Evolutionary conservation across 202 grass and related monocot species (phyloP).

Genomic region (Digitaria exilis): DNA sequence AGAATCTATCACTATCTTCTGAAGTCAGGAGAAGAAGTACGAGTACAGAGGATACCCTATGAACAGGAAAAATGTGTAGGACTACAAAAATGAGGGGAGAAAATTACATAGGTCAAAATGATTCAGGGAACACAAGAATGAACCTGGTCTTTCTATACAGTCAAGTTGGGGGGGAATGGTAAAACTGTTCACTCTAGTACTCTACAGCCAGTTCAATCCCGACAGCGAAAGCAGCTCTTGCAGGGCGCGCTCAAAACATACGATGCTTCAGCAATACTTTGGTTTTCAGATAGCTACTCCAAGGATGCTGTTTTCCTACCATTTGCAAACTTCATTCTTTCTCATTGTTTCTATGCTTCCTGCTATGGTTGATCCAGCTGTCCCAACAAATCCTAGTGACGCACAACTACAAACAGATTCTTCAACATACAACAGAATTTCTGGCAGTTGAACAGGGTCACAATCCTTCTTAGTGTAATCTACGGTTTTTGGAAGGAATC

Average conservation of each 20-base stretch:
- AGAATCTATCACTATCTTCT: neutral
- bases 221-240: neutral
- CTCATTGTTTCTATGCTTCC: conserved; percentile 83
- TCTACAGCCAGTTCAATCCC: neutral
- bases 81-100: neutral
- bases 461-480: conserved; percentile 47
- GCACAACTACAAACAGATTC: conserved; percentile 91
- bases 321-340: conserved; percentile 69
- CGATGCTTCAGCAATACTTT: neutral
- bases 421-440: conserved; percentile 83
- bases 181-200: neutral
- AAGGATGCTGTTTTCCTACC: conserved; percentile 40
- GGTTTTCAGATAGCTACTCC: conserved; percentile 11
- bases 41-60: no score
- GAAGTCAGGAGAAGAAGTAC: no score
- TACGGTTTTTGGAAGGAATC: conserved; percentile 61
- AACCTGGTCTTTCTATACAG: conserved; percentile 24
- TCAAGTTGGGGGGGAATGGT: neutral
- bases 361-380: conserved; percentile 91
- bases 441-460: conserved; percentile 58
- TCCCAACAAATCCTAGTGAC: conserved; percentile 93
- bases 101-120: neutral
- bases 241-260: neutral
- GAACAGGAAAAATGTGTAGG: no score
- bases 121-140: conserved; percentile 24